Conservation (phyloP, 2,329 filamentous ascomycete genomes). For the Teratosphaeria viscida region DNA sequence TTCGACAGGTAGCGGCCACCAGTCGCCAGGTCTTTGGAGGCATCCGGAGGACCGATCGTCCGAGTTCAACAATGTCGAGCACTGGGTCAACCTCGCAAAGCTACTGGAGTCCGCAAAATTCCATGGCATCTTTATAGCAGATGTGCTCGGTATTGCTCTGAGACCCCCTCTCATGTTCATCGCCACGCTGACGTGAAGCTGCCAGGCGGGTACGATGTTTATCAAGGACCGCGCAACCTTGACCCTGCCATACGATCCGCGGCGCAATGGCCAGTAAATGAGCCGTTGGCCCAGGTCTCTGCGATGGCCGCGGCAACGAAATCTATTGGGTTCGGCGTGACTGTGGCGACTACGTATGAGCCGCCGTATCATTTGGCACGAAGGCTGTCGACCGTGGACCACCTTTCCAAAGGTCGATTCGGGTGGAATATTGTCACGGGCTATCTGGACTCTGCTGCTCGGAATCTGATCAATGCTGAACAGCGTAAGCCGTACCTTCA, state of each 20-base stretch:
- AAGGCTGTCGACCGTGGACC: conserved; percentile 52
- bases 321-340: conserved; percentile 53
- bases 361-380: conserved; percentile 53
- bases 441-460: conserved; percentile 52
- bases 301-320: conserved; percentile 57
- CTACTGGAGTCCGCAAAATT: conserved; percentile 52
- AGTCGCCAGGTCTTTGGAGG: conserved; percentile 50
- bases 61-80: conserved; percentile 49
- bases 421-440: conserved; percentile 59
- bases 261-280: conserved; percentile 60
- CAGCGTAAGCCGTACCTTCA: neutral
- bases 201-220: conserved; percentile 53
- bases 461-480: conserved; percentile 51
- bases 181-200: neutral
- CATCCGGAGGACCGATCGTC: conserved; percentile 55
- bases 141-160: conserved; percentile 41
- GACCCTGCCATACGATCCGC: conserved; percentile 51
- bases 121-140: conserved; percentile 57
- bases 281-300: conserved; percentile 53
- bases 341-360: conserved; percentile 53
- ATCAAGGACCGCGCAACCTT: conserved; percentile 50
- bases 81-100: conserved; percentile 52
- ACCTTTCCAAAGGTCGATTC: conserved; percentile 50
- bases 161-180: neutral
- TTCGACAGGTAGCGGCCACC: conserved; percentile 37